phyloP scores from a whole-genome alignment of 768 basidiomycete species.

The Podaxis pistillaris region DNA sequence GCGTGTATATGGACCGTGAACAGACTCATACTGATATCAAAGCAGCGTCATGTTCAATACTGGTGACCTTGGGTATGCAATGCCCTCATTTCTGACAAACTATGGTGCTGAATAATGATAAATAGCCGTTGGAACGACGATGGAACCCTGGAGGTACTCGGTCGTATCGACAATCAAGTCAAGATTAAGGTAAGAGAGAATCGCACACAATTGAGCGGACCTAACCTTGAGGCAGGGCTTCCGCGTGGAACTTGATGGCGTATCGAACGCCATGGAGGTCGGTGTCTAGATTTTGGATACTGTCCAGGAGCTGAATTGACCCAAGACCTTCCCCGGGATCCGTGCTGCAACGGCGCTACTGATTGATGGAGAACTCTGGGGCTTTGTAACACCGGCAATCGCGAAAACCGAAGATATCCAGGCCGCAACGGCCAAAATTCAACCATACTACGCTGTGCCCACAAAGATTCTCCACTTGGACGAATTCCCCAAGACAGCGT shows the following conservation, averaged over 20 bases:
- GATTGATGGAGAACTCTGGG: constrained; percentile 53
- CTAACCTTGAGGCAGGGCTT: constrained; percentile 40
- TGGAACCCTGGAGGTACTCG: constrained; percentile 56
- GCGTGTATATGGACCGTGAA: constrained; percentile 18
- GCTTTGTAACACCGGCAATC: constrained; percentile 45
- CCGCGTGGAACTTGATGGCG: constrained; percentile 63
- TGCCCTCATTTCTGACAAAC: background rate
- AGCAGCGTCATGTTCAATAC: constrained; percentile 60
- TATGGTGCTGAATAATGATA: background rate
- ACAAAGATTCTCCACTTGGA: constrained; percentile 41
- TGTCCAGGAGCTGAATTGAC: background rate
- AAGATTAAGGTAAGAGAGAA: constrained; percentile 49
- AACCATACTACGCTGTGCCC: constrained; percentile 62
- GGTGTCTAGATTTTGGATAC: constrained; percentile 8
- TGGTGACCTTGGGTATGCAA: constrained; percentile 50
- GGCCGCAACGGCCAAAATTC: constrained; percentile 45
- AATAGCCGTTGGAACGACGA: constrained; percentile 47
- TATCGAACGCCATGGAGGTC: constrained; percentile 59
- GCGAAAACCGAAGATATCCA: constrained; percentile 37
- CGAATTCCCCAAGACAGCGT: constrained; percentile 53
- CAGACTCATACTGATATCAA: constrained; percentile 14
- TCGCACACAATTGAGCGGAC: background rate
- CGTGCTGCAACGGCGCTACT: constrained; percentile 49
- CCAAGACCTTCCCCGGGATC: constrained; percentile 39
- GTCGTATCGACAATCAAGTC: constrained; percentile 62